Evolutionary conservation across 1,284 basidiomycete genomes (phyloP).

Genomic region (Wolfiporia cocos): DNA sequence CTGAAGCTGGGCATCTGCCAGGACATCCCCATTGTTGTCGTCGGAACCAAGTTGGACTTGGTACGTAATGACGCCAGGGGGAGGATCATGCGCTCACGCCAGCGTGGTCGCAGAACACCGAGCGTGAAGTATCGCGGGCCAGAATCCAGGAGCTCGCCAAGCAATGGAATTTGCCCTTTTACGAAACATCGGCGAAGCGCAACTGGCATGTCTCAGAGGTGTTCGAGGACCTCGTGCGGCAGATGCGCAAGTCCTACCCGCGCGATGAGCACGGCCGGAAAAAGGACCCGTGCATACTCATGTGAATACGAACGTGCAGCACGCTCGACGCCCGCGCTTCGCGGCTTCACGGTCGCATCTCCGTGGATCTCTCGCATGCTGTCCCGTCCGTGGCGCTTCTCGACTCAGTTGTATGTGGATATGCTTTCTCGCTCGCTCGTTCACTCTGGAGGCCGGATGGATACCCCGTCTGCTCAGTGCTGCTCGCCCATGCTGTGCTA

Average conservation of each 20-base stretch:
- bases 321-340: too few relatives aligned
- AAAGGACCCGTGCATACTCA: constrained; percentile 42
- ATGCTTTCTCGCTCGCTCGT: too few relatives aligned
- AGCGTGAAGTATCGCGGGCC: constrained; percentile 71
- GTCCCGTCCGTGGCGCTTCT: too few relatives aligned
- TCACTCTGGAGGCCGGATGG: too few relatives aligned
- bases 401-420: too few relatives aligned
- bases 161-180: constrained; percentile 73
- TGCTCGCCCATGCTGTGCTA: too few relatives aligned
- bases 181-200: constrained; percentile 79
- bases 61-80: too few relatives aligned
- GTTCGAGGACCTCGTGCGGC: constrained; percentile 72
- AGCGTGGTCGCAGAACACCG: constrained; percentile 39
- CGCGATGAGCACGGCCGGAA: constrained; percentile 34
- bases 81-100: too few relatives aligned
- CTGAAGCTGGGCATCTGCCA: constrained; percentile 19
- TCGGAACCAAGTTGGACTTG: constrained; percentile 87
- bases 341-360: too few relatives aligned
- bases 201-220: constrained; percentile 78
- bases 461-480: too few relatives aligned
- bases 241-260: constrained; percentile 66
- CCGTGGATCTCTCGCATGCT: too few relatives aligned
- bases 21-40: constrained; percentile 77
- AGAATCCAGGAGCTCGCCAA: constrained; percentile 61
- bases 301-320: too few relatives aligned